Percentiles rank a stretch among this genome's conserved stretches.
These are phyloP conservation scores for Glutinoglossum americanum DNA, from an alignment of 495 filamentous ascomycete species.

Conservation along the genomic window DNA sequence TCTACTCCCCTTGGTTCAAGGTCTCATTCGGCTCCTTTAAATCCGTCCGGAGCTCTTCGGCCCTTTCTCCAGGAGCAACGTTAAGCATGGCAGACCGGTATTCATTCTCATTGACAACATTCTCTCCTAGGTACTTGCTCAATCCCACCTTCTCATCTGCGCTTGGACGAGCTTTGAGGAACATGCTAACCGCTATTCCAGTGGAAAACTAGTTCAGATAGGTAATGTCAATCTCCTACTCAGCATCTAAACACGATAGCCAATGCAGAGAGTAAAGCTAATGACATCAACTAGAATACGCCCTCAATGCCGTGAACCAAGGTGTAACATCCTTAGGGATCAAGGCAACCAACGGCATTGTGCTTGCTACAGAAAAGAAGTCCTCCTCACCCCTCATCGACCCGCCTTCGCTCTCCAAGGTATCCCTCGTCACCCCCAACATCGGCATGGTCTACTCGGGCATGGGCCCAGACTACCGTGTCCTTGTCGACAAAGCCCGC, in stretches of 20 bases:
- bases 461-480: slow-evolving; percentile 97
- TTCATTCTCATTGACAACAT: slow-evolving; percentile 97
- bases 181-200: slow-evolving; percentile 29
- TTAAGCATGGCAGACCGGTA: slow-evolving; percentile 84
- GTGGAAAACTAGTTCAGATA: slow-evolving; percentile 83
- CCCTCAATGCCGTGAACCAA: slow-evolving; percentile 95
- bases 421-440: slow-evolving; percentile 93
- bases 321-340: slow-evolving; percentile 95
- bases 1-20: background rate
- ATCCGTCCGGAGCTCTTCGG: background rate
- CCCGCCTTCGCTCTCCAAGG: slow-evolving; percentile 83
- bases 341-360: slow-evolving; percentile 98
- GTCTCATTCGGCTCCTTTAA: background rate
- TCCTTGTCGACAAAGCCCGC: slow-evolving; percentile 89
- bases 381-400: slow-evolving; percentile 91
- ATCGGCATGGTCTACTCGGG: slow-evolving; percentile 99
- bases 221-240: slow-evolving; percentile 23
- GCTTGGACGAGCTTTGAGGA: background rate
- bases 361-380: slow-evolving; percentile 98
- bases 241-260: background rate
- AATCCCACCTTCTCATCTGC: background rate
- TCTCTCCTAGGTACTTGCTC: slow-evolving; percentile 78
- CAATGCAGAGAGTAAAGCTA: background rate
- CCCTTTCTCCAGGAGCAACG: background rate
- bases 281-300: slow-evolving; percentile 54